These are phyloP conservation scores for Penicillium nucicola DNA, from an alignment of 495 filamentous ascomycete genomes.

Conservation along the genomic window DNA sequence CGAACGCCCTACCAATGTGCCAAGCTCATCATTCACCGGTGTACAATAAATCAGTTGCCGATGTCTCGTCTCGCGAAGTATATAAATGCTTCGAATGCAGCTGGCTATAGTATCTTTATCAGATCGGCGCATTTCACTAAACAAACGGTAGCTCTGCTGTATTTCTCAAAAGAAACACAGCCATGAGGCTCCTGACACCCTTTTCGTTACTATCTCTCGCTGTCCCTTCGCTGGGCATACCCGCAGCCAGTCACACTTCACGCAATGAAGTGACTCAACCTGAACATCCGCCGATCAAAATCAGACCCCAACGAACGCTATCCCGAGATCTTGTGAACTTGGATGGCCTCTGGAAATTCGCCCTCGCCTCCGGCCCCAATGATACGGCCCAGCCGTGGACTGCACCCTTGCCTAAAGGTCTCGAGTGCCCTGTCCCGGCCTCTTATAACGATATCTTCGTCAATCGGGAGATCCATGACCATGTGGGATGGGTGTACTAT, in stretches of 20 bases:
- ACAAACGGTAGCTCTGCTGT: not conserved
- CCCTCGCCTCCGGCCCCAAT: not conserved
- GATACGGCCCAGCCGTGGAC: constrained; percentile 3
- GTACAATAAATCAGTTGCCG: not conserved
- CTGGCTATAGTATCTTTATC: not conserved
- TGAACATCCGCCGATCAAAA: constrained; percentile 3
- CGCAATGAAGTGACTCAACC: not conserved
- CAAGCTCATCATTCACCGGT: not conserved
- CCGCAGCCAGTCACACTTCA: not conserved
- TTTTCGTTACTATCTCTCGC: not conserved
- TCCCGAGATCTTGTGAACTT: constrained; percentile 1
- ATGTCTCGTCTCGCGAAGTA: not conserved
- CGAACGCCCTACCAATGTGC: not conserved
- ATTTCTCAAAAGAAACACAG: not conserved
- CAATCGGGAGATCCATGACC: not conserved
- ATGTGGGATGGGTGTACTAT: constrained; percentile 5
- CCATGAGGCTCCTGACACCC: not conserved
- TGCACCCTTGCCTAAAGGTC: not conserved
- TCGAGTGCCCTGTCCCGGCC: constrained; percentile 2
- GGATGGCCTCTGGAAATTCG: constrained; percentile 5
- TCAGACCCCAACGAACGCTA: not conserved
- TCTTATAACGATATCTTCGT: constrained; percentile 5
- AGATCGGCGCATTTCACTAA: not conserved
- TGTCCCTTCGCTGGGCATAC: not conserved
- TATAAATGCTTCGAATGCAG: not conserved